These are phyloP conservation scores for Penicillium sp. DNA, from an alignment of 2,329 filamentous ascomycete genomes.

Conservation along the genomic window DNA sequence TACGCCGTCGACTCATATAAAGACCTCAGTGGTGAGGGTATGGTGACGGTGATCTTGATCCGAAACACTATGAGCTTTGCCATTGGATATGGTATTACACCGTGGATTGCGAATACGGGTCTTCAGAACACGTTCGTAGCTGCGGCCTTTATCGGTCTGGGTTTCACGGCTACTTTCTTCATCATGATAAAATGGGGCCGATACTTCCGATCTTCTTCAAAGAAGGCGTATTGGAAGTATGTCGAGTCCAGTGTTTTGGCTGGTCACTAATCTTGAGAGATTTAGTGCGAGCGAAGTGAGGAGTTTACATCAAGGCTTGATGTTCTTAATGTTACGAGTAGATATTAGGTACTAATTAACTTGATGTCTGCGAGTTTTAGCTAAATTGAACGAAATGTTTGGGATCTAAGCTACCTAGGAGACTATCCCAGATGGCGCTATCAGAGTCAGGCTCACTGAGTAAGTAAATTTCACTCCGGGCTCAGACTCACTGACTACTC, in stretches of 20 bases:
- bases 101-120: neutral
- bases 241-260: neutral
- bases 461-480: too few relatives aligned
- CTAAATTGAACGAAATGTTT: too few relatives aligned
- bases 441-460: too few relatives aligned
- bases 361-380: too few relatives aligned
- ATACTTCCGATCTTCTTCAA: neutral
- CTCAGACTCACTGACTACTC: too few relatives aligned
- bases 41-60: conserved; percentile 37
- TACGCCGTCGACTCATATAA: conserved; percentile 30
- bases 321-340: too few relatives aligned
- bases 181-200: neutral
- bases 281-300: too few relatives aligned
- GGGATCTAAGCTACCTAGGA: too few relatives aligned
- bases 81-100: neutral
- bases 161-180: neutral
- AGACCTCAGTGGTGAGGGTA: conserved; percentile 26
- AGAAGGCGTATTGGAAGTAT: neutral
- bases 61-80: conserved; percentile 36
- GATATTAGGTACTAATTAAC: too few relatives aligned
- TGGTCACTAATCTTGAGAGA: neutral
- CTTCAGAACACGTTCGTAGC: neutral
- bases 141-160: neutral
- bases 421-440: too few relatives aligned
- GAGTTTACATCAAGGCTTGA: too few relatives aligned